Conservation (phyloP, 164 flowering plant genomes). For the Vitis rotundifolia region DNA sequence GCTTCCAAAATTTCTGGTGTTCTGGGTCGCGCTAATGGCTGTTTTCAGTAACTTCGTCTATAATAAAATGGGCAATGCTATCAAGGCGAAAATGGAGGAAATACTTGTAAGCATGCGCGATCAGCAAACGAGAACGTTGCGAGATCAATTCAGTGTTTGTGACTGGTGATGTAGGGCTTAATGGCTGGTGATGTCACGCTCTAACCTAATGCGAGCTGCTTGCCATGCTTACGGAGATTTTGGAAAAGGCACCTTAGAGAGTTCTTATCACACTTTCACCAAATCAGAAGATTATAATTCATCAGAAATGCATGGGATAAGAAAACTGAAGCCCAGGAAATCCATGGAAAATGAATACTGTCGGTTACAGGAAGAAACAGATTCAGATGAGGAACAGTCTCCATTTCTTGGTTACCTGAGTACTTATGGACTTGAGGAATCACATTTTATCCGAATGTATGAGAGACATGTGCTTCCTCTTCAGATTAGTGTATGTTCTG, state of each 20-base stretch:
- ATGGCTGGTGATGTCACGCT: slow-evolving; percentile 90
- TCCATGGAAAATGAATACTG: slow-evolving; percentile 32
- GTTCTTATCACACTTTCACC: too few species aligned
- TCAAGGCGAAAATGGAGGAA: slow-evolving; percentile 61
- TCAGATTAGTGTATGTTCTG: slow-evolving; percentile 73
- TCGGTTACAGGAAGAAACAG: slow-evolving; percentile 64
- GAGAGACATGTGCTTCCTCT: slow-evolving; percentile 88
- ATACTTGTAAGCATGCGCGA: slow-evolving; percentile 77
- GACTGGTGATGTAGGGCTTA: slow-evolving; percentile 85
- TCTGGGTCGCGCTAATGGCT: too few species aligned
- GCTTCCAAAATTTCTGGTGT: too few species aligned
- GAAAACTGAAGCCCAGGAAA: slow-evolving; percentile 35
- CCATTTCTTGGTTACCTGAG: slow-evolving; percentile 89
- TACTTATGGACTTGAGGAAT: slow-evolving; percentile 79
- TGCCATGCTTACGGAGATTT: too few species aligned
- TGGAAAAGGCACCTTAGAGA: too few species aligned
- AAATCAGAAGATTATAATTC: too few species aligned
- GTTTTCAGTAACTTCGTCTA: too few species aligned
- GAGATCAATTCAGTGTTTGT: slow-evolving; percentile 95
- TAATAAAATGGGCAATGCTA: too few species aligned
- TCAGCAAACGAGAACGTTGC: slow-evolving; percentile 77
- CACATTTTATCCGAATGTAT: slow-evolving; percentile 81
- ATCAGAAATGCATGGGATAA: too few species aligned
- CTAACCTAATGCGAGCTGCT: too few species aligned
- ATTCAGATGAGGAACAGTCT: slow-evolving; percentile 70